Evolutionary conservation across 2,329 filamentous ascomycete genomes (phyloP).

Genomic region (Hymenoscyphus occultus): DNA sequence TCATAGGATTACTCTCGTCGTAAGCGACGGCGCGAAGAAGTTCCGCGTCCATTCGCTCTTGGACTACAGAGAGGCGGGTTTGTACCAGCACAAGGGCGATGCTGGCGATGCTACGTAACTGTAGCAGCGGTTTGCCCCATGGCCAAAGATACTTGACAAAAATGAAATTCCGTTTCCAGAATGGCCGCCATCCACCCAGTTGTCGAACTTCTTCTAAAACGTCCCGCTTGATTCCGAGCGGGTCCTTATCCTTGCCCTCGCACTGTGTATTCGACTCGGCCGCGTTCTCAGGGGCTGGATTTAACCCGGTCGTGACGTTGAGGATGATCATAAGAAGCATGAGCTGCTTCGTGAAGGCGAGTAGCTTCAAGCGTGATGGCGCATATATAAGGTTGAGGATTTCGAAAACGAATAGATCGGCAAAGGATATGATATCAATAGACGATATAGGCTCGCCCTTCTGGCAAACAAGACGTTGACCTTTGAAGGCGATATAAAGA

Average conservation of each 20-base stretch:
- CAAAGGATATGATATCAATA: too few relatives aligned
- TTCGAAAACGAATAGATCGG: not conserved
- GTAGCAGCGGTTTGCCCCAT: not conserved
- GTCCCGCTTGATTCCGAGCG: not conserved
- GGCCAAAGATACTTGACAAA: not conserved
- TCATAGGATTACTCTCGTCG: too few relatives aligned
- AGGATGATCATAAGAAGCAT: not conserved
- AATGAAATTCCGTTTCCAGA: not conserved
- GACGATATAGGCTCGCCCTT: not conserved
- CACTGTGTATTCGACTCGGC: not conserved
- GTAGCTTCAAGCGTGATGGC: not conserved
- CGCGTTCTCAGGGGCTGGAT: not conserved
- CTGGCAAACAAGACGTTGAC: not conserved
- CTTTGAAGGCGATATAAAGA: not conserved
- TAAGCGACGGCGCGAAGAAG: too few relatives aligned
- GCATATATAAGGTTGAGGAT: not conserved
- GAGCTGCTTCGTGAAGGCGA: not conserved
- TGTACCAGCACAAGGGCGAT: not conserved
- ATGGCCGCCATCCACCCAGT: conserved; percentile 3
- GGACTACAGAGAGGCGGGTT: too few relatives aligned
- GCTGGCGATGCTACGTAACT: not conserved
- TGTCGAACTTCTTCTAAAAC: not conserved
- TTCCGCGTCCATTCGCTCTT: too few relatives aligned
- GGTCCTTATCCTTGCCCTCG: not conserved
- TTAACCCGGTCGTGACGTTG: too few relatives aligned